Evolutionary conservation across 2,329 filamentous ascomycete genomes (phyloP), one percentile per base, ranked within the genome.

Genomic region (Microdochium nivale): DNA sequence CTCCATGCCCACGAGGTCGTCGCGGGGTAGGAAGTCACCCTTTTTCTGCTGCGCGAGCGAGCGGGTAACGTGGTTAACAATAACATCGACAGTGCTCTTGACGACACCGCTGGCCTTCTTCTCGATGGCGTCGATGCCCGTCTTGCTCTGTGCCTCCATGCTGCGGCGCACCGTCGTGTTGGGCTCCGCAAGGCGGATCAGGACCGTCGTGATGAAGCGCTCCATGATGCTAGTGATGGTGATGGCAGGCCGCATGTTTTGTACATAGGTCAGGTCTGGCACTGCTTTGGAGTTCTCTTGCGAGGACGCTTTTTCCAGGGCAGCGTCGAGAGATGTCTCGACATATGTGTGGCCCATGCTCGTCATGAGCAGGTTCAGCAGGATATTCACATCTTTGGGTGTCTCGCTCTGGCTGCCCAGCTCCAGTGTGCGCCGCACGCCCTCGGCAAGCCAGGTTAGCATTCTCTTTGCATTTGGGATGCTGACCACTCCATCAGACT

Each of bases 401-500:
- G 90, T 96, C 60, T 99, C 94, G 52, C 80, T 86, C 49, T 85
- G 84, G 24, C 88, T 86, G 24, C 88, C 90, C n/a, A 99, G 77
- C 67, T 99, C 94, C 10, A 99, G 77, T 0, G 90, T 90, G 56
- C 94, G 80, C 37, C 94, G 88, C 24, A 99, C 92, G 55, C 89
- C 90, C 73, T 99, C 94, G 2, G 94, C 94, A 40, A 99, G 75
- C 94, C 94, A 99, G 65, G 89, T 95, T 54, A 99, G 79, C 91
- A 99, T 99, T 52, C 94, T 82, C 71, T 97, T 97, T n/a, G 91
- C 89, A 65, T 88, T 90, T n/a, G 83, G 76, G 3, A 95, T 76
- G 58, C 85, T 92, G 25, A 97, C 74, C 52, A 83, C 77, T 32
- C 94, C 94, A 62, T 99, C 92, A 63, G 92, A 84, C 54, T 97